Percentiles rank a stretch among this genome's conserved stretches.
phyloP scores from a whole-genome alignment of 345 rosid genomes.

The Murraya paniculata region DNA sequence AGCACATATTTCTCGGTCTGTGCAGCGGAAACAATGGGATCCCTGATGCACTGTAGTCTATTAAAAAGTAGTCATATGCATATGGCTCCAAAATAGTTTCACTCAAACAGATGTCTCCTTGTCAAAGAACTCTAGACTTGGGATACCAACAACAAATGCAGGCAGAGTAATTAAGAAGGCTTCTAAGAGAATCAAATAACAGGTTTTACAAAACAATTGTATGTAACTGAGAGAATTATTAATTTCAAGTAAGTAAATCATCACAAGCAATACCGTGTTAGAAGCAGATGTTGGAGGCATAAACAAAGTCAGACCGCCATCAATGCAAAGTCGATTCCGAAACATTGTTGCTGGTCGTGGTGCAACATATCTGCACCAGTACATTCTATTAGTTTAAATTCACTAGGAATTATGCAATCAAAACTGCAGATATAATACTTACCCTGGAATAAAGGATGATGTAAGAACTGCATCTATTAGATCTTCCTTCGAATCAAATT shows the following conservation, averaged over 20 bases:
- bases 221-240: neutral
- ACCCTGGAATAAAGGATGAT: slow-evolving; percentile 96
- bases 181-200: neutral
- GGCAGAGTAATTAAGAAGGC: neutral
- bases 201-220: neutral
- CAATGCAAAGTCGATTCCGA: slow-evolving; percentile 80
- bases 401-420: slow-evolving; percentile 6
- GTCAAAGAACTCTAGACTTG: neutral
- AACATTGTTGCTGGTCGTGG: slow-evolving; percentile 89
- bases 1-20: neutral
- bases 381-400: slow-evolving; percentile 16
- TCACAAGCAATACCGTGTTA: slow-evolving; percentile 58
- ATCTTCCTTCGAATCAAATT: slow-evolving; percentile 88
- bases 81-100: neutral
- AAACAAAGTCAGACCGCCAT: slow-evolving; percentile 93
- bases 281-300: slow-evolving; percentile 96
- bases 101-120: neutral
- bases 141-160: neutral
- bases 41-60: neutral
- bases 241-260: neutral
- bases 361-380: slow-evolving; percentile 74
- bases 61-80: neutral
- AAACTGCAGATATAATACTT: slow-evolving; percentile 16
- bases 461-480: slow-evolving; percentile 82
- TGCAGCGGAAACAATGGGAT: neutral